These are phyloP conservation scores for Tetrapisispora pingtungensis DNA, from an alignment of 805 yeast genomes.

Conservation along the genomic window DNA sequence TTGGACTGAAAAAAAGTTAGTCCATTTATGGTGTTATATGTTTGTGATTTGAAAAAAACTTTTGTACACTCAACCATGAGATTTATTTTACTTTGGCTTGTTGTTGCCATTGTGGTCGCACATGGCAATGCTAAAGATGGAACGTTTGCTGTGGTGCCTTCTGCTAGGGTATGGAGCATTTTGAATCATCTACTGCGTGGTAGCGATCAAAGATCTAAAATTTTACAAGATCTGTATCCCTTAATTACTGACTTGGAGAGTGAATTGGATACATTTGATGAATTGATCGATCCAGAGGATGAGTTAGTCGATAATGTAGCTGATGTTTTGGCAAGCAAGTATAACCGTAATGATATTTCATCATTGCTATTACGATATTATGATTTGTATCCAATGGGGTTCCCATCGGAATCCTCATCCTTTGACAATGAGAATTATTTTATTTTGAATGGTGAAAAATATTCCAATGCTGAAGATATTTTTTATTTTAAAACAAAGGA, in stretches of 20 bases:
- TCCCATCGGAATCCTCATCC: constrained; percentile 1
- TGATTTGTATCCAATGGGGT: constrained; percentile 16
- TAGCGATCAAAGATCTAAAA: too few species aligned
- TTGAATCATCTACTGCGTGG: constrained; percentile 1
- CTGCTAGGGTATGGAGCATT: neutral
- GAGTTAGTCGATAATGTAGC: constrained; percentile 3
- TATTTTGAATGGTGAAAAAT: constrained; percentile 24
- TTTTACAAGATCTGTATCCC: constrained; percentile 9
- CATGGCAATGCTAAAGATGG: too few species aligned
- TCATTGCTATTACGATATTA: constrained; percentile 11
- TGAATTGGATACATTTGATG: neutral
- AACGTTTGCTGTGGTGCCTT: neutral
- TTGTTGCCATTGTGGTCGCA: neutral
- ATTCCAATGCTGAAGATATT: constrained; percentile 61
- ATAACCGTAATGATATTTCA: constrained; percentile 8
- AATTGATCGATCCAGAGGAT: constrained; percentile 5
- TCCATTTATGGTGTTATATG: too few species aligned
- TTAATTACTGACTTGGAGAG: constrained; percentile 8
- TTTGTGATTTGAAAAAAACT: neutral
- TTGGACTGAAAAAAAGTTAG: too few species aligned
- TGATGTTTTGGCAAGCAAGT: constrained; percentile 2
- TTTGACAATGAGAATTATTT: constrained; percentile 12
- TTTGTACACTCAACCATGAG: neutral
- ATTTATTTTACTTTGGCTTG: neutral
- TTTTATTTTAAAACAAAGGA: constrained; percentile 63